These are phyloP conservation scores for Gomphus bonarii DNA, from an alignment of 1,284 basidiomycete species.

Conservation along the genomic window DNA sequence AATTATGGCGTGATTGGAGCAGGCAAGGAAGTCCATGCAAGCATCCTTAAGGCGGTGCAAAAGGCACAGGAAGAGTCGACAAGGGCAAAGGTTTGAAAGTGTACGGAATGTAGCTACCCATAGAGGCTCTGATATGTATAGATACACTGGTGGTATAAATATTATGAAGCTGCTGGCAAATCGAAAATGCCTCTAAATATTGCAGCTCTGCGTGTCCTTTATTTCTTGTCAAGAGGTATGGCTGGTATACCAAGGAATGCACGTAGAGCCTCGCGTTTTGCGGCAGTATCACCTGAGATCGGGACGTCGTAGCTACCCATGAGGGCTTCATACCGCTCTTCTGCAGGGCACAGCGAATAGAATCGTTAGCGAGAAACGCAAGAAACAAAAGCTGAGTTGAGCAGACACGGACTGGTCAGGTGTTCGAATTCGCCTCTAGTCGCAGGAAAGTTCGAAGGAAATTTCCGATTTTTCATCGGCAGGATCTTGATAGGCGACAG, in stretches of 20 bases:
- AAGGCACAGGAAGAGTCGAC: conserved; percentile 43
- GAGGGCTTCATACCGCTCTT: conserved; percentile 29
- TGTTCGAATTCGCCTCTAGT: conserved; percentile 33
- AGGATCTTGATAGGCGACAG: conserved; percentile 24
- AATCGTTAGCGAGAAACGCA: neutral
- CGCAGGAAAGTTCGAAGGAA: conserved; percentile 26
- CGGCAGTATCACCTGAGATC: conserved; percentile 25
- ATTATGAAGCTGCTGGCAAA: neutral
- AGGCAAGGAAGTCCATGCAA: conserved; percentile 54
- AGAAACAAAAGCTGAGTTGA: neutral
- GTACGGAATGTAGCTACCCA: neutral
- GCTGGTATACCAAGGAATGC: conserved; percentile 27
- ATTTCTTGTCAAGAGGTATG: conserved; percentile 6
- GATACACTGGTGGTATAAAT: neutral
- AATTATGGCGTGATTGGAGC: conserved; percentile 85
- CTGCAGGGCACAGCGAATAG: conserved; percentile 16
- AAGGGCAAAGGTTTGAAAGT: conserved; percentile 6
- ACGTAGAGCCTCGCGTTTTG: conserved; percentile 27
- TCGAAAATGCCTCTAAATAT: neutral
- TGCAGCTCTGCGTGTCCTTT: neutral
- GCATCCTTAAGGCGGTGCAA: conserved; percentile 69
- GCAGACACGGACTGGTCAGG: conserved; percentile 25
- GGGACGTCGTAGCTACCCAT: conserved; percentile 27
- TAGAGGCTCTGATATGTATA: neutral
- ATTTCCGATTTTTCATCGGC: conserved; percentile 25